Evolutionary conservation across 2,329 filamentous ascomycete genomes (phyloP), one percentile per base, ranked within the genome.

Genomic region (Trichoderma harzianum): DNA sequence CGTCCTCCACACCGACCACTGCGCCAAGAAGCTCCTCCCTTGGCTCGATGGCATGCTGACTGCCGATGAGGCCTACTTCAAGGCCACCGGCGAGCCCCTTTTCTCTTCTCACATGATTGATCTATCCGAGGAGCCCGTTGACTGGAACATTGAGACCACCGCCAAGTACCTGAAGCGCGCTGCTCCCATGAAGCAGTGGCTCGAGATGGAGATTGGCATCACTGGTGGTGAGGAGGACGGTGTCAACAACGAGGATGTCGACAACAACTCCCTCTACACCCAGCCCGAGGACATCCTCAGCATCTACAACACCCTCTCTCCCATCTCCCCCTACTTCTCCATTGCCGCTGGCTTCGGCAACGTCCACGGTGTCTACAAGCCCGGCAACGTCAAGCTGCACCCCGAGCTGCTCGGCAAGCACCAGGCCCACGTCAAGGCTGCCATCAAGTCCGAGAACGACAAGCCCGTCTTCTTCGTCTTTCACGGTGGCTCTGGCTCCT

Each of bases 381-480:
- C 95, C 72, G 93, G 94, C 79, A 98, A 98, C 85, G 96, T 98
- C 85, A 93, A 93, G 86, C 92, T 99, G 75, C 94, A 97, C 87
- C 96, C 96, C 72, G 93, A 97, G 86, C 91, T 99, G 67, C 93
- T 99, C 78, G 89, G 90, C 84, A 98, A 98, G 92, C 96, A 99
- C 90, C 96, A 99, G 88, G 88, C 88, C 75, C 94, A 92, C 84
- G 93, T 98, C 83, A 90, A 93, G 84, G 90, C 95, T 84, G 89
- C 97, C 87, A 90, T 91, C 76, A 83, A 84, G 76, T 85, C 89
- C 79, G 86, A 88, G 78, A 89, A 93, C 76, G 88, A 93, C 81
- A 98, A 98, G 92, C 96, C 96, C 77, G 93, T 98, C 81, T 98
- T 95, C 91, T 94, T 99, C 80, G 96, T 99, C 83, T 99, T 99